These are phyloP conservation scores for Plasmodium sp. DNA, from an alignment of 169 alveolate species.

Conservation along the genomic window DNA sequence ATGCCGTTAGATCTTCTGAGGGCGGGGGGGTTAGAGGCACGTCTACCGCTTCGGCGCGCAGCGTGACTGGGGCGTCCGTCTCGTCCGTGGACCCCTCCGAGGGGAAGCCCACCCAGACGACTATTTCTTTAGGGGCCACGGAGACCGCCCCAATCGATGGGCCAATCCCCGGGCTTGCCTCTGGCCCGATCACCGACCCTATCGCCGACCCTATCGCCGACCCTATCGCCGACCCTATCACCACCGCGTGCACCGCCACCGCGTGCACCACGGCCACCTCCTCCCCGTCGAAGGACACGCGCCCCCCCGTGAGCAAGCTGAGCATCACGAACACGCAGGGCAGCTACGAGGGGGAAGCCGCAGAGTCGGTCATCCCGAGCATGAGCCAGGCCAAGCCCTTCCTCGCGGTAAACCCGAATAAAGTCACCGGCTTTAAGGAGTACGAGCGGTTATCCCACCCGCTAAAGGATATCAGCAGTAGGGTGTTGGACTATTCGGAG, in stretches of 20 bases:
- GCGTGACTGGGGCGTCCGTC: background rate
- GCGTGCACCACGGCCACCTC: background rate
- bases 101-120: background rate
- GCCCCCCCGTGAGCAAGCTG: background rate
- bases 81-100: background rate
- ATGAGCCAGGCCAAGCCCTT: slow-evolving; percentile 36
- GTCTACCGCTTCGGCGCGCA: background rate
- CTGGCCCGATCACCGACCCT: background rate
- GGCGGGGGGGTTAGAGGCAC: background rate
- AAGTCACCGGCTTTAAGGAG: slow-evolving; percentile 74
- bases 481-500: slow-evolving; percentile 73
- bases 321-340: background rate
- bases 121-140: background rate
- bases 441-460: slow-evolving; percentile 76
- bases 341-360: background rate
- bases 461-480: slow-evolving; percentile 60
- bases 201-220: background rate
- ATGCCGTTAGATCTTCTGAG: background rate
- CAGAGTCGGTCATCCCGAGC: background rate
- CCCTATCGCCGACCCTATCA: background rate
- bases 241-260: background rate
- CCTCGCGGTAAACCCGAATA: slow-evolving; percentile 71
- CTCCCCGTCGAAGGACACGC: background rate
- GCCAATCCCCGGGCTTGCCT: background rate
- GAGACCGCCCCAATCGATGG: background rate